phyloP scores from a whole-genome alignment of 306 rosid species.

The Styphnolobium japonicum region DNA sequence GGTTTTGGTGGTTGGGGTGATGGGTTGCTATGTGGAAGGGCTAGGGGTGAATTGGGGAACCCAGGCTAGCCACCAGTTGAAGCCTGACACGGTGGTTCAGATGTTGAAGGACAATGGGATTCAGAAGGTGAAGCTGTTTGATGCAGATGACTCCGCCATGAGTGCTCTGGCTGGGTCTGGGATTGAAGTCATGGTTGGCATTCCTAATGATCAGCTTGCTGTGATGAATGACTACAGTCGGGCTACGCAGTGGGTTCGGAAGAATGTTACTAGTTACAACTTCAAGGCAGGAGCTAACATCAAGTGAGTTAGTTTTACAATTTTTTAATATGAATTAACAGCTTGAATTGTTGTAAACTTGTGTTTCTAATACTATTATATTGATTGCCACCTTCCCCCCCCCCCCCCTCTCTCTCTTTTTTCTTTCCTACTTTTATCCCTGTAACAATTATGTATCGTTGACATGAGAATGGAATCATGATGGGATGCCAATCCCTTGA shows the following conservation, averaged over 20 bases:
- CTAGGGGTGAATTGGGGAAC: slow-evolving; percentile 98
- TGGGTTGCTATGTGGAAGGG: slow-evolving; percentile 57
- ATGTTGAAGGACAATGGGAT: slow-evolving; percentile 87
- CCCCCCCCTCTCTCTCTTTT: no score
- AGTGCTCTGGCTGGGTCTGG: slow-evolving; percentile 67
- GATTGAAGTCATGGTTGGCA: slow-evolving; percentile 87
- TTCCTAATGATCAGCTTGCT: slow-evolving; percentile 77
- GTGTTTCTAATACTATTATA: neutral
- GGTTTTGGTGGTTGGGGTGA: slow-evolving; percentile 38
- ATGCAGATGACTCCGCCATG: slow-evolving; percentile 66
- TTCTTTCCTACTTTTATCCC: no score
- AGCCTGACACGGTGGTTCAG: slow-evolving; percentile 66
- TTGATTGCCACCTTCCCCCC: no score
- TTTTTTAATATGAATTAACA: neutral
- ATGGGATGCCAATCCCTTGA: neutral
- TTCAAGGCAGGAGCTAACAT: slow-evolving; percentile 75
- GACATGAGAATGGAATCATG: neutral
- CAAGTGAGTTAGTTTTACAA: slow-evolving; percentile 46
- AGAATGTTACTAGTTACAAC: slow-evolving; percentile 65
- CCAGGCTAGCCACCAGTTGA: slow-evolving; percentile 71
- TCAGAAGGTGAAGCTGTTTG: slow-evolving; percentile 83
- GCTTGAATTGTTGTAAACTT: neutral
- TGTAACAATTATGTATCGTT: no score
- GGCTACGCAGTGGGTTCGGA: slow-evolving; percentile 82
- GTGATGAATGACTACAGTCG: slow-evolving; percentile 56